Base-by-base conservation (phyloP, 345 rosid genomes). In the Odontarrhena argentea region DNA sequence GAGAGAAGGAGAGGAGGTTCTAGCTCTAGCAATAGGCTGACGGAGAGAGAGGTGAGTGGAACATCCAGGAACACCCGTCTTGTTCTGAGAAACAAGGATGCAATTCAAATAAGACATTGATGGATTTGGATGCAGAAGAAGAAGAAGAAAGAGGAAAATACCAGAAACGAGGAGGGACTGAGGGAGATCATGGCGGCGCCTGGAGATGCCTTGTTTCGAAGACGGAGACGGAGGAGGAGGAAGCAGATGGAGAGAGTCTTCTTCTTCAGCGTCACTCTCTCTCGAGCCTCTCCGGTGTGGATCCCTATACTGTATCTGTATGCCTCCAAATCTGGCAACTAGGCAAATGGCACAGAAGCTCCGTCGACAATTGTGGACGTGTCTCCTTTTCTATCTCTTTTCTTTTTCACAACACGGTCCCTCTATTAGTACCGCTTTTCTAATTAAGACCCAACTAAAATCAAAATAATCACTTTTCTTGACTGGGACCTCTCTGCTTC, bases 81-180 rank as follows among this genome's bases (percentile, higher is more conserved):
- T 80, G 73, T 57, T 83, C 88, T 87, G 86, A 14, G 65, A 60
- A 55, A 18, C 22, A 18, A 18, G 22, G 22, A 18, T 18, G 22
- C 22, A 18, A 71, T 32, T 25, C 46, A 63, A 36, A 63, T 34
- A 35, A 49, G 60, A 42, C 10, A 68, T 35, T 18, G 37, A 41
- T 26, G 15, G 24, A 37, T 15, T 6, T 4, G 3, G 48, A 24
- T 5, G 4, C 7, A 37, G 24, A 37, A 3, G n/a, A 10, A 35
- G 26, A 52, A 24, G 34, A 49, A 63, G 24, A 52, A 45, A 42
- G 44, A 9, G 10, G 30, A 38, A 62, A 67, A 63, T 76, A 84
- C 88, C 86, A 83, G 73, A 69, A 77, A 83, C 65, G 73, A 56
- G 76, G 80, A 76, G 68, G 78, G 44, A 52, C 55, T 79, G 68